Evolutionary conservation across 768 basidiomycete species (phyloP), one percentile per base, ranked within the genome.

Genomic region (Leccinum obscurum): DNA sequence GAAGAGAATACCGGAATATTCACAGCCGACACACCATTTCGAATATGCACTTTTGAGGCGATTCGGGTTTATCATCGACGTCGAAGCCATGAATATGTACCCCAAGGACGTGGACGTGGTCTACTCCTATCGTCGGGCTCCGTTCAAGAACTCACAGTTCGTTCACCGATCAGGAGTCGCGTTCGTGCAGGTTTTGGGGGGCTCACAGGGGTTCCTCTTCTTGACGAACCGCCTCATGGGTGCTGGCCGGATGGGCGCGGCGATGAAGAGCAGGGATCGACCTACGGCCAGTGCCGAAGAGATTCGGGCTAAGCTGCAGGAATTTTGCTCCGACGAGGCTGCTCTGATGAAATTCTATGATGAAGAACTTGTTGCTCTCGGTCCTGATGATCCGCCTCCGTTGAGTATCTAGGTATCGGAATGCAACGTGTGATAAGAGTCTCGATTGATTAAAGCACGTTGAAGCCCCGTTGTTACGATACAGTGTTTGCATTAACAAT

Each of bases 161-260:
- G 90, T 97, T 32, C 96, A 97, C 69, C 86, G 88, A 53, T 85
- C 89, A 5, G 97, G 97, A 2, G 85, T 90, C 24, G 94, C 92
- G 9, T 93, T 98, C 69, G 86, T 94, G 9, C 94, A 97, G 71
- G 88, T 96, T 59, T 68, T 95, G 5, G 92, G 89, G 2, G 92
- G 87, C 2, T 72, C 80, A 4, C 80, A 88, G 56, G 94, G 95
- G 0, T 95, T 94, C 74, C 74, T 93, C 60, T 96, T 95, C 80
- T 78, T 94, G 65, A 95, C 91, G 56, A 98, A 98, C 71, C 80
- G 94, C 24, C 77, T 95, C 59, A 89, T 92, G 80, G 87, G 83
- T 3, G 81, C 87, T 13, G 86, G 88, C 52, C 78, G 88, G 59
- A 80, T 87, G 77, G 85, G 85, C 1, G 72, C 79, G 24, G 76